phyloP scores from a whole-genome alignment of 371 early-diverging fungal species.

The Haplosporangium sp. region DNA sequence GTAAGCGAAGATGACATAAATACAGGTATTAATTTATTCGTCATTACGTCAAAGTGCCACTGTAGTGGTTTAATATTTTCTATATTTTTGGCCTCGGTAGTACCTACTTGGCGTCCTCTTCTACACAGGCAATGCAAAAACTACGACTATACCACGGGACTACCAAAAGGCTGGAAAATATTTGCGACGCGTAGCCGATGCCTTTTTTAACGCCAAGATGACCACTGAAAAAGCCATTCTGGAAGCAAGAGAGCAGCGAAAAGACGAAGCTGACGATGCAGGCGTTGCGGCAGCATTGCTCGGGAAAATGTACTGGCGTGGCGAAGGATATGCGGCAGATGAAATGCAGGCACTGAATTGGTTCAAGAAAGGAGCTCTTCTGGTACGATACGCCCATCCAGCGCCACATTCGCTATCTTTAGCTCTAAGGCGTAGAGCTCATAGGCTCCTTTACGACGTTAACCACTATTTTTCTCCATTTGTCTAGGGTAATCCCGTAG shows the following conservation, averaged over 20 bases:
- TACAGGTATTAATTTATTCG: background rate
- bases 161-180: conserved; percentile 72
- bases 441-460: background rate
- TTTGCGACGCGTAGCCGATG: conserved; percentile 60
- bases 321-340: conserved; percentile 82
- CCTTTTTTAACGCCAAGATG: conserved; percentile 27
- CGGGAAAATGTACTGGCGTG: conserved; percentile 92
- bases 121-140: conserved; percentile 79
- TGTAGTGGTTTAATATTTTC: too few relatives aligned
- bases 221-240: conserved; percentile 13
- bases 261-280: conserved; percentile 45
- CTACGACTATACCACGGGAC: conserved; percentile 65
- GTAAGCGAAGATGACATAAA: conserved; percentile 37
- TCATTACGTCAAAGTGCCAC: too few relatives aligned
- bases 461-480: background rate
- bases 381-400: too few relatives aligned
- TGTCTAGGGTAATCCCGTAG: conserved; percentile 65
- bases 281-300: conserved; percentile 83
- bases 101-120: conserved; percentile 79
- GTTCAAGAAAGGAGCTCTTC: conserved; percentile 76
- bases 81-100: too few relatives aligned
- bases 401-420: too few relatives aligned
- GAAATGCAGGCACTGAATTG: conserved; percentile 74
- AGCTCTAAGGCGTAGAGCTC: too few relatives aligned
- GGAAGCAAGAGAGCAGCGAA: conserved; percentile 40